Evolutionary conservation across 2,329 filamentous ascomycete species (phyloP), one percentile per base, ranked within the genome.

Genomic region (Aspergillus transmontanensis): DNA sequence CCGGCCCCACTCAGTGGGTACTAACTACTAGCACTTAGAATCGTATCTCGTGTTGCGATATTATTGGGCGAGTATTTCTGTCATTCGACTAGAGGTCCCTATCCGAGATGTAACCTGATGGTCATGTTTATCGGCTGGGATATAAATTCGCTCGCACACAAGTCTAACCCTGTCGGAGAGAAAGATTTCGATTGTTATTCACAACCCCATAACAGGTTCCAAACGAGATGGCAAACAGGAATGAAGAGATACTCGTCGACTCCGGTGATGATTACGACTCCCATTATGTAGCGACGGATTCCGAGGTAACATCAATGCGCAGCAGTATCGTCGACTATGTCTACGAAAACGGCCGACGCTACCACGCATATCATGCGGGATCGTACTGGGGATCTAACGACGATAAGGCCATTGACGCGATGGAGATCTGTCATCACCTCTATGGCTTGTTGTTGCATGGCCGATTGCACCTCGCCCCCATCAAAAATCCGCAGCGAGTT

Each of bases 331-430:
- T 68, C 51, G 66, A 72, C 54, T 75, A 76, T 54, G 67, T 70
- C 30, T 67, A 70, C 54, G 72, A 74, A 30, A 69, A 74, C 61
- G 74, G 74, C 12, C 70, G 75, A 16, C 70, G 72, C 9, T 77
- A 76, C 56, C 75, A 77, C 59, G 71, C 75, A 21, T 77, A 72
- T 46, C 69, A 73, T 30, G 70, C 72, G 26, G 73, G 75, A 16
- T 66, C 69, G 28, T 72, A 72, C 59, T 71, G 69, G 70, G 39
- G 41, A 43, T 43, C 41, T 10, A 43, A 43, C 41, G 41, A 57
- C 9, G 39, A 46, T 6, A 30, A 23, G 14, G 21, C 19, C 21
- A 12, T 41, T 26, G 36, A 23, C 14, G n/a, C 12, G 6, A 43
- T 43, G 41, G 41, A 43, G 7, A 21, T 43, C 41, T 43, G 19